Percentiles rank a stretch among this genome's conserved stretches.
These are phyloP conservation scores for Phytopythium sindhum DNA, from an alignment of 352 stramenopile genomes.

Conservation along the genomic window DNA sequence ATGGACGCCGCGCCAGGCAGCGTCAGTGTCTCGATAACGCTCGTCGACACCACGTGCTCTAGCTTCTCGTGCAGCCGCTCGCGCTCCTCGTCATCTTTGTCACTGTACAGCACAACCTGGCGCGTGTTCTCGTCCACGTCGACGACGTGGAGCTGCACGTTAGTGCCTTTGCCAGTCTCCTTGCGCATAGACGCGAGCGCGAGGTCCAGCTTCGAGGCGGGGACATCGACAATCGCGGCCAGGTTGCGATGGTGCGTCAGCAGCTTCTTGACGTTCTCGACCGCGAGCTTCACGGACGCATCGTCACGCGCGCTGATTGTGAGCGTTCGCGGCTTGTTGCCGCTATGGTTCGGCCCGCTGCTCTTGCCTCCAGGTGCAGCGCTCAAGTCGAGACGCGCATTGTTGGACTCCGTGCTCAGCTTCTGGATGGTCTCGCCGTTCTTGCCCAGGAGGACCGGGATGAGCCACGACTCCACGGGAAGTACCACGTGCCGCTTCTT, in stretches of 20 bases:
- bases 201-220: constrained; percentile 45
- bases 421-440: constrained; percentile 80
- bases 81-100: constrained; percentile 44
- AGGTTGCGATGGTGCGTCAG: constrained; percentile 48
- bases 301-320: constrained; percentile 67
- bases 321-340: constrained; percentile 35
- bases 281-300: constrained; percentile 51
- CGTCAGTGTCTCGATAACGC: constrained; percentile 42
- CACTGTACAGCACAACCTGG: constrained; percentile 53
- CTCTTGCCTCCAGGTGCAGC: constrained; percentile 10
- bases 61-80: constrained; percentile 63
- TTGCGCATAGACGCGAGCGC: constrained; percentile 45
- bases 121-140: constrained; percentile 33
- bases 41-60: constrained; percentile 51
- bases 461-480: constrained; percentile 55
- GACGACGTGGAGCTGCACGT: constrained; percentile 55
- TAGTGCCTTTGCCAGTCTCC: constrained; percentile 23
- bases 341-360: constrained; percentile 16
- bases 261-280: constrained; percentile 52
- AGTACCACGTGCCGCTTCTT: constrained; percentile 71
- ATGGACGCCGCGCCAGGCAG: constrained; percentile 19
- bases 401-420: constrained; percentile 51
- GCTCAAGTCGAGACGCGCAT: constrained; percentile 54
- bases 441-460: constrained; percentile 68
- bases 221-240: constrained; percentile 42